These are phyloP conservation scores for Cladorrhinum samala DNA, from an alignment of 495 filamentous ascomycete species.

Conservation along the genomic window DNA sequence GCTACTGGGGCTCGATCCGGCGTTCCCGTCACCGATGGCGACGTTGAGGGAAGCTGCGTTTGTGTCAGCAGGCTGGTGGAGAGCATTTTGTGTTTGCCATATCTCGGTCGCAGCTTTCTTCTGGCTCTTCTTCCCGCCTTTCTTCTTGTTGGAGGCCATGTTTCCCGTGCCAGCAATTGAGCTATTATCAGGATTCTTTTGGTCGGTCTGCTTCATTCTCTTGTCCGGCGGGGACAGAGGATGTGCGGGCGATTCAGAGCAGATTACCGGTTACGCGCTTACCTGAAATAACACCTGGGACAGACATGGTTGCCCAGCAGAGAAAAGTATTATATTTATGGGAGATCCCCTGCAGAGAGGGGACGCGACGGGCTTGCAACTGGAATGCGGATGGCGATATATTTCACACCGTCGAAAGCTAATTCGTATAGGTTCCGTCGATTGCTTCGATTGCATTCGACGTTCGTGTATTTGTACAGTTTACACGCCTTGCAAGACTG, in stretches of 20 bases:
- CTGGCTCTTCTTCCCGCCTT: slow-evolving; percentile 11
- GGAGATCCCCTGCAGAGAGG: not conserved
- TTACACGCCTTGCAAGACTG: no score
- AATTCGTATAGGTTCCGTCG: not conserved
- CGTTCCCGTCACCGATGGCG: not conserved
- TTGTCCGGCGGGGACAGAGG: not conserved
- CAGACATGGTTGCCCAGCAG: not conserved
- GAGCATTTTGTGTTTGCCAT: not conserved
- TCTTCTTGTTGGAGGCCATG: slow-evolving; percentile 5
- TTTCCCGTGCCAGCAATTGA: not conserved
- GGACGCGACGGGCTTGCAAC: not conserved
- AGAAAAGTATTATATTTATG: not conserved
- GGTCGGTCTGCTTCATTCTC: not conserved
- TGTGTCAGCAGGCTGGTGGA: slow-evolving; percentile 12
- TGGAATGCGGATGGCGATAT: not conserved
- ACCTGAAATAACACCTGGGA: slow-evolving; percentile 6
- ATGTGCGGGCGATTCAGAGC: no score
- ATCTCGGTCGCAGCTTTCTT: not conserved
- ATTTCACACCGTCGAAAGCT: not conserved
- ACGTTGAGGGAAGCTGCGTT: slow-evolving; percentile 9
- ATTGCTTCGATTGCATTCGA: not conserved
- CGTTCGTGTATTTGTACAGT: not conserved
- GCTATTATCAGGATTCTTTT: not conserved
- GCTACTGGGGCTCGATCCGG: not conserved
- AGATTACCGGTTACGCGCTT: slow-evolving; percentile 1